phyloP scores from a whole-genome alignment of 164 flowering plant genomes.

The Tinospora cordifolia region DNA sequence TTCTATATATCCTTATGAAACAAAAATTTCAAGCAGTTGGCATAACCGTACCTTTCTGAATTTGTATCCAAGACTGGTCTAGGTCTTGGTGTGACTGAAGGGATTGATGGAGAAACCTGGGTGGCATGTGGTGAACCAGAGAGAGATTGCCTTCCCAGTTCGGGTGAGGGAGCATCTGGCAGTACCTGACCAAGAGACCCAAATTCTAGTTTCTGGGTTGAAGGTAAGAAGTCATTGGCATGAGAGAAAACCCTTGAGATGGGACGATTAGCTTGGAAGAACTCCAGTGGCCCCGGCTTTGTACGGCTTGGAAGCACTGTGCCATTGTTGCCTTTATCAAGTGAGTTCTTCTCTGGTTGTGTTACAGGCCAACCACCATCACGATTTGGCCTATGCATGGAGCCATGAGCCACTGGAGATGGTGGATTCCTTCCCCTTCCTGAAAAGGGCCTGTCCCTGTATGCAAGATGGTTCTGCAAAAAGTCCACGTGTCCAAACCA shows the following conservation, averaged over 20 bases:
- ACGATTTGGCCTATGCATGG: conserved; percentile 29
- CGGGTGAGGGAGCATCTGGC: conserved; percentile 14
- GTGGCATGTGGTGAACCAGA: conserved; percentile 2
- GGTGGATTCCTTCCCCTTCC: conserved; percentile 44
- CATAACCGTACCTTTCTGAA: conserved; percentile 35
- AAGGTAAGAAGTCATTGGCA: conserved; percentile 26
- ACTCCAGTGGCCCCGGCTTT: conserved; percentile 18
- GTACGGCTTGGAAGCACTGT: conserved; percentile 19
- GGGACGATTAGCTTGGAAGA: conserved; percentile 16
- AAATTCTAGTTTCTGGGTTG: conserved; percentile 32
- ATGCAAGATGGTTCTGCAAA: conserved; percentile 51
- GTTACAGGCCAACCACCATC: conserved; percentile 31
- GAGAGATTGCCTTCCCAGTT: conserved; percentile 16
- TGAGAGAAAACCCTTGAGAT: conserved; percentile 18
- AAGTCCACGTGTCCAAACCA: conserved; percentile 6
- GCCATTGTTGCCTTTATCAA: conserved; percentile 33
- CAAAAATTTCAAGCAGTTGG: background rate
- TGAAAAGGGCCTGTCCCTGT: conserved; percentile 32
- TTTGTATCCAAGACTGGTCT: conserved; percentile 19
- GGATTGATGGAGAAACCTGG: conserved; percentile 4
- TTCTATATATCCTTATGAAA: background rate
- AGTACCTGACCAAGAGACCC: conserved; percentile 27
- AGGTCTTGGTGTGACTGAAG: conserved; percentile 12
- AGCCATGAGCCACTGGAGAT: conserved; percentile 13
- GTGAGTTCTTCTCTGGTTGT: conserved; percentile 16